phyloP scores from a whole-genome alignment of 2,329 filamentous ascomycete species.

The Colletotrichum navitas region DNA sequence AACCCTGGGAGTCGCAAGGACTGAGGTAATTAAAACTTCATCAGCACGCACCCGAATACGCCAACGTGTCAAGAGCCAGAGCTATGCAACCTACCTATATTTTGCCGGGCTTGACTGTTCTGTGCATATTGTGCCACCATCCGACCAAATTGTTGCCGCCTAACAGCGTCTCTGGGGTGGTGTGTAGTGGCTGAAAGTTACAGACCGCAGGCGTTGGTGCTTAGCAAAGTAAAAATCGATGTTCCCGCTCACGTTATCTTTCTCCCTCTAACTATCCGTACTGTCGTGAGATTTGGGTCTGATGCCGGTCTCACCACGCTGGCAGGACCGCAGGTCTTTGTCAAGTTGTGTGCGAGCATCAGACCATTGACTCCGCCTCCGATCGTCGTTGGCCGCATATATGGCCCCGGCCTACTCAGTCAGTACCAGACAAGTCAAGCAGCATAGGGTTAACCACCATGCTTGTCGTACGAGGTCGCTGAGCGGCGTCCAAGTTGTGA shows the following conservation, averaged over 20 bases:
- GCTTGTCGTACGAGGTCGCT: constrained; percentile 27
- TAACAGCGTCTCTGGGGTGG: constrained; percentile 24
- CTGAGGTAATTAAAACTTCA: constrained; percentile 38
- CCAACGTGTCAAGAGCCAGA: constrained; percentile 37
- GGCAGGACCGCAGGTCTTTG: constrained; percentile 29
- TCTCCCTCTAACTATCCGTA: neutral
- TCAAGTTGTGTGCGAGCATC: constrained; percentile 30
- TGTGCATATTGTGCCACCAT: constrained; percentile 35
- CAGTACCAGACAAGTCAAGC: constrained; percentile 23
- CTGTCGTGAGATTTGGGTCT: constrained; percentile 20
- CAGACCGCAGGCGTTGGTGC: constrained; percentile 19
- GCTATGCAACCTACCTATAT: constrained; percentile 18
- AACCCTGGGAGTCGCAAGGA: constrained; percentile 8
- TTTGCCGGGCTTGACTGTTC: constrained; percentile 27
- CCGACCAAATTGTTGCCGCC: constrained; percentile 24
- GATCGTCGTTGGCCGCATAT: constrained; percentile 36
- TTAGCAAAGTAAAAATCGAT: constrained; percentile 23
- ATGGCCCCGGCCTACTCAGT: constrained; percentile 30
- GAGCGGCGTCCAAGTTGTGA: neutral
- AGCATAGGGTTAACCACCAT: constrained; percentile 5
- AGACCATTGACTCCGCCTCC: constrained; percentile 39
- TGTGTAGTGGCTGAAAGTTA: constrained; percentile 21
- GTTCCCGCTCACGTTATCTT: neutral
- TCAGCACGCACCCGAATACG: constrained; percentile 35
- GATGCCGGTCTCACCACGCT: constrained; percentile 30